Evolutionary conservation across 306 rosid species (phyloP).

Genomic region (Trifolium repens): DNA sequence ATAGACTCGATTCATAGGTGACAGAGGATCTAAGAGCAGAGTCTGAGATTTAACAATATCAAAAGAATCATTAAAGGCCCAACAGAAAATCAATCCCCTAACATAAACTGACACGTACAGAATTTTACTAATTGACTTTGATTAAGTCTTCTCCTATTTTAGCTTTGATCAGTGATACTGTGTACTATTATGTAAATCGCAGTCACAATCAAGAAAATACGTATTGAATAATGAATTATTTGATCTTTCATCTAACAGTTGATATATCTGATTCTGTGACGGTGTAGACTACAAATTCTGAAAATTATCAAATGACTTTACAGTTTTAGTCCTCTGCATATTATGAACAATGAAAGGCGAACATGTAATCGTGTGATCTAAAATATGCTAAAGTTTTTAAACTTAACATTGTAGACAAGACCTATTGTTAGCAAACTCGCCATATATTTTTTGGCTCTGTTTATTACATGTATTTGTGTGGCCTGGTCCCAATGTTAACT

Average conservation of each 20-base stretch:
- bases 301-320: background rate
- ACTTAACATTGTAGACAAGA: background rate
- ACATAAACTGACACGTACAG: too few relatives aligned
- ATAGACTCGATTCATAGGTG: too few relatives aligned
- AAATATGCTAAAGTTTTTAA: background rate
- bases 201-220: background rate
- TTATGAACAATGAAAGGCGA: constrained; percentile 13
- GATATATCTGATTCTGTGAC: background rate
- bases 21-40: too few relatives aligned
- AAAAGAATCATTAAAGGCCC: too few relatives aligned
- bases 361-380: background rate
- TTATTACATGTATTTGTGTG: background rate
- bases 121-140: too few relatives aligned
- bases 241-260: background rate
- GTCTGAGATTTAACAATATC: too few relatives aligned
- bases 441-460: background rate
- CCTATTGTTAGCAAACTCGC: background rate
- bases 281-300: background rate
- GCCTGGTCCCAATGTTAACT: background rate
- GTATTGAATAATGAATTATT: background rate
- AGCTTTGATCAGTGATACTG: too few relatives aligned
- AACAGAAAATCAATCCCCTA: too few relatives aligned
- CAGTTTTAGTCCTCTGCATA: background rate
- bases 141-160: too few relatives aligned
- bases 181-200: background rate